These are phyloP conservation scores for Pneumocystis wakefieldiae DNA, from an alignment of 1,139 yeast genomes.

Conservation along the genomic window DNA sequence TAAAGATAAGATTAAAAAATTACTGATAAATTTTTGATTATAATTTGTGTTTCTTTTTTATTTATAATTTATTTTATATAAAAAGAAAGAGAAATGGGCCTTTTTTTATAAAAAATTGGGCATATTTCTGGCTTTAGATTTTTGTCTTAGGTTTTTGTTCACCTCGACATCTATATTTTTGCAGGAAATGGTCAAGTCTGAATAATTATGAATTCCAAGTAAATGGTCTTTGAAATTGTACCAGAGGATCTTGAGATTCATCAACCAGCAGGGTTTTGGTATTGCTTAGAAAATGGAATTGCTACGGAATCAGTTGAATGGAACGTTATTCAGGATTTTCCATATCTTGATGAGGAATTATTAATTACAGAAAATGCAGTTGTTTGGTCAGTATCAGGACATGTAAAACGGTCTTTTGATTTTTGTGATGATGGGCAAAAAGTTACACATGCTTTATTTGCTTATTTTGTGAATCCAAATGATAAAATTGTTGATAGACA, in stretches of 20 bases:
- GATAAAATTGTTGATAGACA: background rate
- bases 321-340: background rate
- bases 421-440: conserved; percentile 6
- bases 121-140: too few species aligned
- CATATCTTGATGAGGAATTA: conserved; percentile 4
- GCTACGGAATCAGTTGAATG: background rate
- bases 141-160: too few species aligned
- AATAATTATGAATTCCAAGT: background rate
- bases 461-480: conserved; percentile 5
- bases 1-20: background rate
- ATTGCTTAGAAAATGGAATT: background rate
- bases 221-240: background rate
- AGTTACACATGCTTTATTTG: conserved; percentile 9
- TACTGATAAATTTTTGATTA: too few species aligned
- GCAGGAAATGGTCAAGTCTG: background rate
- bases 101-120: background rate
- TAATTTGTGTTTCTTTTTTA: too few species aligned
- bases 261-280: background rate
- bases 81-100: too few species aligned
- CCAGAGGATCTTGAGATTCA: background rate
- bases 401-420: conserved; percentile 4
- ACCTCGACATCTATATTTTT: background rate
- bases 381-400: conserved; percentile 6
- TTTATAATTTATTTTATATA: too few species aligned
- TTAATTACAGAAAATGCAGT: conserved; percentile 4